Percentiles rank a stretch among this genome's conserved stretches.
These are phyloP conservation scores for Tylopilus rubrobrunneus DNA, from an alignment of 768 basidiomycete species.

Conservation along the genomic window DNA sequence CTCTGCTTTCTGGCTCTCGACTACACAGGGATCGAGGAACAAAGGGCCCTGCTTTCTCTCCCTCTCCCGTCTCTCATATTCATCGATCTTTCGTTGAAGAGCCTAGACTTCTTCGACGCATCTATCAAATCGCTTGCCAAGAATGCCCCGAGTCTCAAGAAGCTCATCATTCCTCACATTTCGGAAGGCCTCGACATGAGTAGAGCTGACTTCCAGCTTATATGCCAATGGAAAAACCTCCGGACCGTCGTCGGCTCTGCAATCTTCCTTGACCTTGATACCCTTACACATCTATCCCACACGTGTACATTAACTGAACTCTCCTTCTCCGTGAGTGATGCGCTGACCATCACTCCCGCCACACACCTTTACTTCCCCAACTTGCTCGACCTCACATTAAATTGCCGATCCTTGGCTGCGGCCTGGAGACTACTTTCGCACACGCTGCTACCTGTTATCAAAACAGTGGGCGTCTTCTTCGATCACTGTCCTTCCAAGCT, in stretches of 20 bases:
- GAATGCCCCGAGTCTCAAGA: background rate
- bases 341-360: background rate
- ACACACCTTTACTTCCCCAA: background rate
- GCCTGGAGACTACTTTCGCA: background rate
- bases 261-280: background rate
- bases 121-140: background rate
- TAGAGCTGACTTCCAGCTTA: background rate
- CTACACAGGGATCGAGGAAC: background rate
- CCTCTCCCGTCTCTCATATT: background rate
- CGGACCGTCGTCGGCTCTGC: background rate
- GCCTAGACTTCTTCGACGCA: no score
- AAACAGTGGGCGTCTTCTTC: background rate
- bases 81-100: background rate
- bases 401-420: background rate
- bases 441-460: background rate
- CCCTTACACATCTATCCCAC: background rate
- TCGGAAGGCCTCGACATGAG: background rate
- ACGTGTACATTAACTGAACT: background rate
- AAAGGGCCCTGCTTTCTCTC: background rate
- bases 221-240: constrained; percentile 2
- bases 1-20: background rate
- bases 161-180: background rate
- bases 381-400: background rate
- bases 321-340: background rate
- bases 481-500: background rate